phyloP scores from a whole-genome alignment of 352 stramenopile species.

The Hyaloperonospora brassicae region DNA sequence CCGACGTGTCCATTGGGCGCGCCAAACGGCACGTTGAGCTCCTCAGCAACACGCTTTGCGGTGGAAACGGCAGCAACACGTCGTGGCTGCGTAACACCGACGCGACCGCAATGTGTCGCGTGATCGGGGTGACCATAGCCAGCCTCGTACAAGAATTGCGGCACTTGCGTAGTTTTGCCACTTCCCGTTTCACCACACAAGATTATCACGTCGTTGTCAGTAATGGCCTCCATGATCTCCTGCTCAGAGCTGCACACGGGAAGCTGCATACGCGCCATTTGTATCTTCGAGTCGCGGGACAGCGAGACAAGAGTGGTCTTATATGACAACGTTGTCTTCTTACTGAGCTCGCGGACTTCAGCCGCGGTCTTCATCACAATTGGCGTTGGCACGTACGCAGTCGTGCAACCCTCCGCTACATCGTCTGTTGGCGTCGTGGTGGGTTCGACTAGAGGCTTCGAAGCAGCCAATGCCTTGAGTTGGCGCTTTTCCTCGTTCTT shows the following conservation, averaged over 20 bases:
- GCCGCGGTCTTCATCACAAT: constrained; percentile 63
- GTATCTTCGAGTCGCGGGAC: constrained; percentile 78
- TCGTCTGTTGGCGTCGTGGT: constrained; percentile 7
- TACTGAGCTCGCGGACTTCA: constrained; percentile 52
- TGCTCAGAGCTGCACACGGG: constrained; percentile 97
- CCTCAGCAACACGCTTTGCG: constrained; percentile 94
- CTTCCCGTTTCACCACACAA: constrained; percentile 96
- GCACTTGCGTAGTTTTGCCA: constrained; percentile 97
- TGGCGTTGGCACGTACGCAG: constrained; percentile 48
- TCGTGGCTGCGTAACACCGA: constrained; percentile 96
- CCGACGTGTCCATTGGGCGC: constrained; percentile 70
- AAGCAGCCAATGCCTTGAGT: constrained; percentile 25
- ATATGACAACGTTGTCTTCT: constrained; percentile 38
- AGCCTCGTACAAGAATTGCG: constrained; percentile 97
- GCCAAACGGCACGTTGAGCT: constrained; percentile 90
- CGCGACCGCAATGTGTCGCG: constrained; percentile 43
- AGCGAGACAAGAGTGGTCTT: constrained; percentile 69
- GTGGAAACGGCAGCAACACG: constrained; percentile 97
- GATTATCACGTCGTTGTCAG: constrained; percentile 94
- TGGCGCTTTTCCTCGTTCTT: constrained; percentile 77
- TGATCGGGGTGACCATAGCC: constrained; percentile 76
- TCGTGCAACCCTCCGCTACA: neutral
- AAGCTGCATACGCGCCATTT: constrained; percentile 90
- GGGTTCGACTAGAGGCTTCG: constrained; percentile 3
- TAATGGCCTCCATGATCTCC: constrained; percentile 98